Evolutionary conservation across 2,329 filamentous ascomycete species (phyloP), one percentile per base, ranked within the genome.

Genomic region (Exophiala alcalophila): DNA sequence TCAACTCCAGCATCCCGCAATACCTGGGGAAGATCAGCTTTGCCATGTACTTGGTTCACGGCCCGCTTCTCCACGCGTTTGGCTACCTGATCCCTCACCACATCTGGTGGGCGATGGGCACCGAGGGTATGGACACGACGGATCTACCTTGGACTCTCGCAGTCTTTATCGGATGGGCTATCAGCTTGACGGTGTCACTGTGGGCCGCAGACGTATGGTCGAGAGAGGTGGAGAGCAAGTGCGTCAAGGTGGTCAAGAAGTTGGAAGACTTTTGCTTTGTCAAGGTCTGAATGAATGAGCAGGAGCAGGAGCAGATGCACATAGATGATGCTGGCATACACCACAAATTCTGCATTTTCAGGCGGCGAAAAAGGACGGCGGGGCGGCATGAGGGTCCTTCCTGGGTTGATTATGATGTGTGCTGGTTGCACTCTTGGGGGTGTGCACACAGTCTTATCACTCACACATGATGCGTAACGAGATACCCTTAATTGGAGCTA

Each of bases 171-270:
- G 66, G 66, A 12, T 70, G 66, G 65, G 29, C 56, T 10, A 62
- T 69, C 35, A 69, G 65, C 44, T 52, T 70, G 9, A 56, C 61
- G 5, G 40, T 68, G 19, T 60, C 73, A 0, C 64, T 81, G 4
- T 81, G 76, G 70, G 65, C 69, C 4, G 73, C 74, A 1, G 78
- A 82, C 58, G 43, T 82, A 3, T 81, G 52, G 54, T 46, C 37
- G 5, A 34, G 52, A 19, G 54, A 57, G 38, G 50, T 57, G 5
- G 54, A 57, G 28, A 41, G 48, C 14, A 30, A 52, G 12, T 55
- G 54, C 38, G 49, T 50, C 27, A 52, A 54, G 37, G 26, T 35
- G 10, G 50, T 53, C 9, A 57, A 54, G 44, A 52, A 44, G 28
- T 35, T 53, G 32, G 54, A 57, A 31, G 40, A 43, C 9, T 12